Conservation (phyloP, 2,329 filamentous ascomycete genomes). For the Pseudopithomyces maydicus region DNA sequence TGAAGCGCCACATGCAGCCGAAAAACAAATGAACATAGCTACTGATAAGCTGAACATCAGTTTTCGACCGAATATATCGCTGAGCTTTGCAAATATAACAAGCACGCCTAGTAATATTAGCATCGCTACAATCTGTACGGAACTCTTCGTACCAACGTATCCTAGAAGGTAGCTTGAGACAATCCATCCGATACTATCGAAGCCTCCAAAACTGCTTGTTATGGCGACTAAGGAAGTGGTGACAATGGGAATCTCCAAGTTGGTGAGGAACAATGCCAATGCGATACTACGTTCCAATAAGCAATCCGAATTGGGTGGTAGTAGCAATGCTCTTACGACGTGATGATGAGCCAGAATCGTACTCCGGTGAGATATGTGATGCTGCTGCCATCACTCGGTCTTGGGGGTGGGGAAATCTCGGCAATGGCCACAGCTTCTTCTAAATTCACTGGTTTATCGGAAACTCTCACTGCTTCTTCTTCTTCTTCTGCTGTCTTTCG, state of each 20-base stretch:
- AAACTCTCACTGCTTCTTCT: too few species aligned
- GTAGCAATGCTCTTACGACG: neutral
- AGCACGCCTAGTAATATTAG: constrained; percentile 11
- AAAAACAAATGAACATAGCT: constrained; percentile 29
- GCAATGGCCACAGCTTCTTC: too few species aligned
- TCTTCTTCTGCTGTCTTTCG: too few species aligned
- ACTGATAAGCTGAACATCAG: neutral
- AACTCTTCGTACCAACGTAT: constrained; percentile 23
- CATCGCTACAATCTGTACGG: neutral
- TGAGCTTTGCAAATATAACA: constrained; percentile 36
- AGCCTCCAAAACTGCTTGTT: constrained; percentile 34
- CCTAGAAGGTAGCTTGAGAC: constrained; percentile 40
- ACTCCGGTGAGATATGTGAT: neutral
- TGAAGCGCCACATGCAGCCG: constrained; percentile 35
- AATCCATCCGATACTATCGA: constrained; percentile 38
- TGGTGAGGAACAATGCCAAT: constrained; percentile 30
- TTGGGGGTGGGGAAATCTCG: too few species aligned
- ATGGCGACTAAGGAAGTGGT: constrained; percentile 41
- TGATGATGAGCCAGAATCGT: neutral
- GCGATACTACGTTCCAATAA: neutral
- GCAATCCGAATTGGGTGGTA: neutral
- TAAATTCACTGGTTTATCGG: too few species aligned
- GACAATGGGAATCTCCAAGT: constrained; percentile 40
- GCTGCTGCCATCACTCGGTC: too few species aligned
- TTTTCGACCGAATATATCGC: constrained; percentile 38